Evolutionary conservation across 2,329 filamentous ascomycete species (phyloP), one percentile per base, ranked within the genome.

Genomic region (Pezicula carpinea): DNA sequence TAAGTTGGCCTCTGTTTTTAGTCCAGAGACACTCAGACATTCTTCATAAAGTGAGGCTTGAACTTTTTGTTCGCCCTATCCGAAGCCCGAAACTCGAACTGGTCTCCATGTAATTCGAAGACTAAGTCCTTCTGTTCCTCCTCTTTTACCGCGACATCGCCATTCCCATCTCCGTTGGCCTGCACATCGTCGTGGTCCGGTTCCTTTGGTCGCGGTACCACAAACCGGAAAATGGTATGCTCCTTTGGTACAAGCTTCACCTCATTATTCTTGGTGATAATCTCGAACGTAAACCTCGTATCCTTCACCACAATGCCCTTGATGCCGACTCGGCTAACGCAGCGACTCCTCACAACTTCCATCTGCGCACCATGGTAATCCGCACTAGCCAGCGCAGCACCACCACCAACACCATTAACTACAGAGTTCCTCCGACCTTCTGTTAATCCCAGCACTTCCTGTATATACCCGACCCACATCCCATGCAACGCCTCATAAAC

Each of bases 11-110:
- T 17, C n/a, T 17, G 6, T 21, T 34, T 34, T 15, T 21, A 11
- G 15, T 11, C 13, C 21, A 18, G 8, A 34, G 11, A 14, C 6
- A 10, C 45, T 86, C 72, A 95, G 13, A 95, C 66, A 54, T 87
- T 82, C 41, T 82, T 76, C 53, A 90, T 73, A 59, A 88, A 89
- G 63, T 92, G 90, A 62, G 80, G 76, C 69, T 93, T 96, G 69
- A 95, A 95, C 70, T 96, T 97, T 69, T 82, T 89, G 59, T 87
- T 95, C 41, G 90, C 89, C 18, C 93, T 75, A 64, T 97, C 92
- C 14, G 86, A 82, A 2, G 92, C 83, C 10, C 90, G 77, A 55
- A 84, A 81, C 73, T 89, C 82, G 61, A 97, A 91, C 63, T 95
- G 89, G 58, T 89, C 86, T 3, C 93, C 93, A 53, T 92, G 79